A percentile compares a stretch with the other conserved stretches of the same genome.
phyloP scores from a whole-genome alignment of 768 basidiomycete genomes.

The Rhizopogon roseolus region DNA sequence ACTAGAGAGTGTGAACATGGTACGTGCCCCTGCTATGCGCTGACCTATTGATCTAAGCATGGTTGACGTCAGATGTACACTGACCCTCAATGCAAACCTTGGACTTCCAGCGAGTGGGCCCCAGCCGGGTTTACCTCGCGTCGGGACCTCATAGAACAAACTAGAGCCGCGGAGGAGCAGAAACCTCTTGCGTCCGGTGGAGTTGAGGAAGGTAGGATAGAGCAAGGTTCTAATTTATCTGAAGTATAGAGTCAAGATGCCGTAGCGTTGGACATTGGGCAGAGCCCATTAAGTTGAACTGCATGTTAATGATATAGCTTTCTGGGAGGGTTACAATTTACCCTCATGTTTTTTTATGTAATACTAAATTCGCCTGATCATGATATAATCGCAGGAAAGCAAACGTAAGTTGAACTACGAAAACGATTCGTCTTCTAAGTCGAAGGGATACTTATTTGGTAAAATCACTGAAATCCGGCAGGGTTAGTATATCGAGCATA shows the following conservation, averaged over 20 bases:
- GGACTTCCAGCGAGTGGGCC: conserved; percentile 59
- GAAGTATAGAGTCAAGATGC: neutral
- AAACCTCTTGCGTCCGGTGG: conserved; percentile 23
- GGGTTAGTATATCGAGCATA: no score
- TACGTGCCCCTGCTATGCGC: conserved; percentile 21
- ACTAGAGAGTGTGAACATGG: conserved; percentile 59
- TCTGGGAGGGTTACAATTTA: no score
- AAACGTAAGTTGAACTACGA: no score
- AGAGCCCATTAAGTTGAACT: no score
- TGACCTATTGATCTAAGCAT: neutral
- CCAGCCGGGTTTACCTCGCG: conserved; percentile 49
- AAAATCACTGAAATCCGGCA: no score
- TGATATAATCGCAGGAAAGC: no score
- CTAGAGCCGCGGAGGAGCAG: conserved; percentile 34
- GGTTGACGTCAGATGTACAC: conserved; percentile 48
- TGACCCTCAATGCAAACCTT: conserved; percentile 59
- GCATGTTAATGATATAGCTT: no score
- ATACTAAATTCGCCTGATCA: no score
- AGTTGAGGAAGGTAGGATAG: conserved; percentile 20
- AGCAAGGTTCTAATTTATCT: conserved; percentile 10
- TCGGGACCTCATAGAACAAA: conserved; percentile 40
- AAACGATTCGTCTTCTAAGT: no score
- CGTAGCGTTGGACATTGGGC: neutral
- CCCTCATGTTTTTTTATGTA: no score
- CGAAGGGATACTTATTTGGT: no score